Conservation (phyloP, 176 grass and related monocot genomes). For the Miscanthus lutarioriparius region DNA sequence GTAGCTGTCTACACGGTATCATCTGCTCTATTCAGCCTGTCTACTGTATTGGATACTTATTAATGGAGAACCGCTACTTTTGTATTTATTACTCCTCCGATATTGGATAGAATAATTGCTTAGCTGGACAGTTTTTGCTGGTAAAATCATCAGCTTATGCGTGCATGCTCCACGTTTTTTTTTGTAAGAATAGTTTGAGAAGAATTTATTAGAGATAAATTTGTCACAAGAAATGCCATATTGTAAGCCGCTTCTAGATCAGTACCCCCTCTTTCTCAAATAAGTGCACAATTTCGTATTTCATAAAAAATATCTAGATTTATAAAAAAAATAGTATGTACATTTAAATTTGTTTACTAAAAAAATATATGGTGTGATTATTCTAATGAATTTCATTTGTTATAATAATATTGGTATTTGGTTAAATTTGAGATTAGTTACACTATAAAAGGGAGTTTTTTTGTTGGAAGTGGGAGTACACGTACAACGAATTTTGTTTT, state of each 20-base stretch:
- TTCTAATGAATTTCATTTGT: background rate
- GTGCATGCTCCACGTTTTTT: background rate
- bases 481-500: background rate
- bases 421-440: too few species aligned
- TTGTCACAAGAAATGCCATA: background rate
- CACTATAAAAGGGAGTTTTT: too few species aligned
- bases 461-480: background rate
- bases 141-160: background rate
- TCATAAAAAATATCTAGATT: background rate
- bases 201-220: background rate
- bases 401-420: background rate
- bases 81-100: constrained; percentile 5
- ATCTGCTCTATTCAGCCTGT: constrained; percentile 3
- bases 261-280: background rate
- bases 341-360: background rate
- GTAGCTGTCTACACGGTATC: background rate
- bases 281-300: background rate
- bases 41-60: constrained; percentile 12
- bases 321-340: background rate
- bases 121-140: background rate
- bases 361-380: background rate
- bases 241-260: background rate
- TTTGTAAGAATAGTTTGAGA: background rate
- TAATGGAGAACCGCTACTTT: background rate
- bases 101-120: constrained; percentile 3